These are phyloP conservation scores for Cardamine chenopodiifolia DNA, from an alignment of 345 rosid genomes.

Conservation along the genomic window DNA sequence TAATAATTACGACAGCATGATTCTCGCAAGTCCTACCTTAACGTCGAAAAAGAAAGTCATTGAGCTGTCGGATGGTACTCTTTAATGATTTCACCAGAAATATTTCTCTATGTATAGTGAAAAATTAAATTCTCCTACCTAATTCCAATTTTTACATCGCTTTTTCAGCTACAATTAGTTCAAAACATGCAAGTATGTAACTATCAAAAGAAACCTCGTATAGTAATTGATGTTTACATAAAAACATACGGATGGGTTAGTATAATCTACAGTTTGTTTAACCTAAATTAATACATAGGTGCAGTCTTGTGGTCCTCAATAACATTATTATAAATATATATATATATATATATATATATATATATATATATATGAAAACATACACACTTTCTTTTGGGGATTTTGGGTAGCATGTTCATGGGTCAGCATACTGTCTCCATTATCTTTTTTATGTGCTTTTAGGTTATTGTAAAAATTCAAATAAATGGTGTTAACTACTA, in stretches of 20 bases:
- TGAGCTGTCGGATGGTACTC: conserved; percentile 46
- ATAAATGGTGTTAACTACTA: background rate
- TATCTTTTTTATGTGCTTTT: conserved; percentile 18
- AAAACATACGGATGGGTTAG: background rate
- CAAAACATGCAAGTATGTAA: conserved; percentile 18
- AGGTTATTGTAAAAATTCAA: background rate
- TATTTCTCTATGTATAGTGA: conserved; percentile 15
- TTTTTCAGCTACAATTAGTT: background rate
- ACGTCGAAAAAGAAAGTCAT: conserved; percentile 42
- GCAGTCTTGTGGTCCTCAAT: conserved; percentile 28
- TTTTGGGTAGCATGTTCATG: conserved; percentile 43
- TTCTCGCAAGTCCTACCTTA: conserved; percentile 36
- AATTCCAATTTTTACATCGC: conserved; percentile 26
- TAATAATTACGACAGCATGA: conserved; percentile 43
- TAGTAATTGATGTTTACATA: conserved; percentile 18
- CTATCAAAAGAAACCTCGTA: conserved; percentile 30
- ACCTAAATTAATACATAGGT: background rate
- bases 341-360: background rate
- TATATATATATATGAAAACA: background rate
- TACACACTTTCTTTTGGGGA: conserved; percentile 19
- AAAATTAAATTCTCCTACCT: conserved; percentile 12
- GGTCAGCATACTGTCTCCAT: conserved; percentile 43
- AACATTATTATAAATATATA: conserved; percentile 3
- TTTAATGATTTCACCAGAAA: conserved; percentile 44
- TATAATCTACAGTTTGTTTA: conserved; percentile 6